Evolutionary conservation across 805 yeast genomes (phyloP).

Genomic region (Lipomyces yamanashiensis): DNA sequence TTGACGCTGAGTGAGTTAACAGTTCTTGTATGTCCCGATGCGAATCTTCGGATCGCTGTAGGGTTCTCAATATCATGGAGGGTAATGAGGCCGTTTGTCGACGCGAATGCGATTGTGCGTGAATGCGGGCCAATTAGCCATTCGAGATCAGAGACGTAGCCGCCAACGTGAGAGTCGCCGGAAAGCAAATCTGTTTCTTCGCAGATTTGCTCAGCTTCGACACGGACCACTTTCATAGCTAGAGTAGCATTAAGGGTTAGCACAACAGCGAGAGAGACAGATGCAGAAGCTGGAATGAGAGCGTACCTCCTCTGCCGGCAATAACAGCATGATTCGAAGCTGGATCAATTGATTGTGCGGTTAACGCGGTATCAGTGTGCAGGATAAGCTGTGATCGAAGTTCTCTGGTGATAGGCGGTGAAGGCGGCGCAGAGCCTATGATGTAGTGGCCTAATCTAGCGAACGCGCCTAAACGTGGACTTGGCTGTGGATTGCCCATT

Average conservation of each 20-base stretch:
- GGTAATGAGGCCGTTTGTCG: slow-evolving; percentile 43
- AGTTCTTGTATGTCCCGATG: slow-evolving; percentile 52
- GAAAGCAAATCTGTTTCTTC: slow-evolving; percentile 14
- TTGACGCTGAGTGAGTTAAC: slow-evolving; percentile 68
- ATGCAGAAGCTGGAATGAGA: neutral
- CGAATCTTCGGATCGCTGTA: slow-evolving; percentile 5
- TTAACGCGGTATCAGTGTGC: slow-evolving; percentile 20
- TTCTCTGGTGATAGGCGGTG: slow-evolving; percentile 1
- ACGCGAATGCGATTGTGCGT: slow-evolving; percentile 34
- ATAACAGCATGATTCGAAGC: slow-evolving; percentile 24
- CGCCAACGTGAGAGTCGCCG: slow-evolving; percentile 38
- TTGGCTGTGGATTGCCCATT: neutral
- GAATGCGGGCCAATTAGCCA: slow-evolving; percentile 43
- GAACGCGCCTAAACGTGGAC: slow-evolving; percentile 19
- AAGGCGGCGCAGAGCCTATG: slow-evolving; percentile 11
- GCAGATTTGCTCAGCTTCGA: slow-evolving; percentile 14
- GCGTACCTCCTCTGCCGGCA: slow-evolving; percentile 33
- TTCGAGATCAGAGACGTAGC: slow-evolving; percentile 43
- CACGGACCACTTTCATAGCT: slow-evolving; percentile 27
- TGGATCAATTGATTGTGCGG: slow-evolving; percentile 26
- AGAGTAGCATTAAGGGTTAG: too few species aligned
- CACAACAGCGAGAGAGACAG: neutral
- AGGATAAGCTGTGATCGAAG: slow-evolving; percentile 2
- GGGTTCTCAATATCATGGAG: slow-evolving; percentile 42
- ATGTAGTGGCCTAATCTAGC: slow-evolving; percentile 25